Conservation (phyloP, 306 rosid species). For the Pyrus communis region DNA sequence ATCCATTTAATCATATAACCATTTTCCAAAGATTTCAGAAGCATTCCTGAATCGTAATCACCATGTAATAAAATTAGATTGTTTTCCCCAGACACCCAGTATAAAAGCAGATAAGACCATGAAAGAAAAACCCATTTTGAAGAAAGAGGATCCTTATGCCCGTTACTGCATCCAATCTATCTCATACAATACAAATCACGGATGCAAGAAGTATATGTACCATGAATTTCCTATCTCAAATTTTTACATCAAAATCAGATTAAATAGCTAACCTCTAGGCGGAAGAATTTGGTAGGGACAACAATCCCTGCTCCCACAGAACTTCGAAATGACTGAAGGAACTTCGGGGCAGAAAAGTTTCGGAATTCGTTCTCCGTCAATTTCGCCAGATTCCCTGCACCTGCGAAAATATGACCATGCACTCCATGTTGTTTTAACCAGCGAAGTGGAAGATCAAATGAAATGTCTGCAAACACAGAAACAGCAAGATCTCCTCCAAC, state of each 20-base stretch:
- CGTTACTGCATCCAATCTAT: too few relatives aligned
- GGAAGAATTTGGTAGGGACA: conserved; percentile 74
- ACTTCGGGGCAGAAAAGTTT: conserved; percentile 52
- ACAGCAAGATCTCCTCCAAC: conserved; percentile 97
- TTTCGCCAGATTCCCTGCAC: conserved; percentile 81
- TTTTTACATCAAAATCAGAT: neutral
- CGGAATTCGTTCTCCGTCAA: conserved; percentile 71
- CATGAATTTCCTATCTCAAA: neutral
- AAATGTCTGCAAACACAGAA: conserved; percentile 87
- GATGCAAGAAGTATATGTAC: neutral
- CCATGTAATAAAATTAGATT: neutral
- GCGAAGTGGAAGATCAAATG: conserved; percentile 78
- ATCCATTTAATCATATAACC: neutral
- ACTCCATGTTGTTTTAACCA: conserved; percentile 88
- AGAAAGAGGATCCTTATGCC: neutral
- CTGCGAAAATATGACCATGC: conserved; percentile 90
- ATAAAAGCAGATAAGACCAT: neutral
- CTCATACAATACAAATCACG: neutral
- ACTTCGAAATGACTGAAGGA: conserved; percentile 67
- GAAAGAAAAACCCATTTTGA: neutral
- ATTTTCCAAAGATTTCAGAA: neutral
- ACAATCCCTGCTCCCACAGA: conserved; percentile 91
- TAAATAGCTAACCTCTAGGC: conserved; percentile 71
- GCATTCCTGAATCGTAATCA: neutral
- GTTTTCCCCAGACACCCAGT: neutral